Conservation (phyloP, 345 rosid species). For the Draba incana region DNA sequence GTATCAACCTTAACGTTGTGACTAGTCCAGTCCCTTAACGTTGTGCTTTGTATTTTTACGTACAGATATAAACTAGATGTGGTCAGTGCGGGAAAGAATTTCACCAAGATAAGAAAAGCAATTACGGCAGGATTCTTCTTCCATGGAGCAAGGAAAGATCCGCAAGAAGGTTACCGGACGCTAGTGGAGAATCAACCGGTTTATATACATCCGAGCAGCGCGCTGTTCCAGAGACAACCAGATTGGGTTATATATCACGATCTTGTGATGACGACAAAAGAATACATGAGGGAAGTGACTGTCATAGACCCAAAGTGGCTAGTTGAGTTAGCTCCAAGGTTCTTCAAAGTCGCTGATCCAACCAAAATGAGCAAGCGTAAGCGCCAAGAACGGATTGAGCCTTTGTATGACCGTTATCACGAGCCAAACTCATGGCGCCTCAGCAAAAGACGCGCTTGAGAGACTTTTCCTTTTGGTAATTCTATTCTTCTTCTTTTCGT, state of each 20-base stretch:
- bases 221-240: constrained; percentile 91
- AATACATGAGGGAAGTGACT: constrained; percentile 89
- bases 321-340: constrained; percentile 85
- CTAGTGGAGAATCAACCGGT: constrained; percentile 86
- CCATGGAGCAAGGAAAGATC: constrained; percentile 84
- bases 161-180: constrained; percentile 84
- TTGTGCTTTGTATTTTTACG: constrained; percentile 12
- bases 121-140: constrained; percentile 92
- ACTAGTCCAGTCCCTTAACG: constrained; percentile 7
- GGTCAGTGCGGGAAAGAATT: constrained; percentile 76
- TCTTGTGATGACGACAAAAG: constrained; percentile 92
- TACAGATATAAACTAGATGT: constrained; percentile 88
- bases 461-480: constrained; percentile 9
- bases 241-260: constrained; percentile 97
- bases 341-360: constrained; percentile 85
- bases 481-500: constrained; percentile 1
- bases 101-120: constrained; percentile 78
- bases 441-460: constrained; percentile 79
- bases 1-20: background rate
- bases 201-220: constrained; percentile 89
- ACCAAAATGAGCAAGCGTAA: constrained; percentile 91
- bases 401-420: constrained; percentile 83
- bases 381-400: constrained; percentile 84
- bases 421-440: constrained; percentile 94
- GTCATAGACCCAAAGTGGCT: constrained; percentile 93